These are phyloP conservation scores for Curvularia verruculosa DNA, from an alignment of 2,329 filamentous ascomycete species.

Conservation along the genomic window DNA sequence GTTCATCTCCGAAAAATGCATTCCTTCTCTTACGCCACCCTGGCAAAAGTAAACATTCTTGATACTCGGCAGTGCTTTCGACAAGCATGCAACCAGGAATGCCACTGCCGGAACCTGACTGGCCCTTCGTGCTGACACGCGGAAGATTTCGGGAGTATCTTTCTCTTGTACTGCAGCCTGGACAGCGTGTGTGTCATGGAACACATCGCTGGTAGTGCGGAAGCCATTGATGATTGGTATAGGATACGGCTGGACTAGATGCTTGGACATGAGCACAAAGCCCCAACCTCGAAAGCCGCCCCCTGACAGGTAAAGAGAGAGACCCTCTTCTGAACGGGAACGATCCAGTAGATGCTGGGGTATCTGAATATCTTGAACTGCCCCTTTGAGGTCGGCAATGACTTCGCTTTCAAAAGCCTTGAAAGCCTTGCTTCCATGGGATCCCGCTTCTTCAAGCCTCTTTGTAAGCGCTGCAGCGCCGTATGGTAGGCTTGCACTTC, in stretches of 20 bases:
- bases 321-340: slow-evolving; percentile 25
- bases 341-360: slow-evolving; percentile 59
- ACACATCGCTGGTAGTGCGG: slow-evolving; percentile 65
- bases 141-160: slow-evolving; percentile 59
- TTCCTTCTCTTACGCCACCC: slow-evolving; percentile 85
- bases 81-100: slow-evolving; percentile 77
- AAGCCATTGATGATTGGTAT: slow-evolving; percentile 84
- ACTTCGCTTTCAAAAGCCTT: slow-evolving; percentile 62
- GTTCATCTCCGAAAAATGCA: slow-evolving; percentile 74
- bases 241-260: slow-evolving; percentile 77
- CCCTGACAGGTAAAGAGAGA: slow-evolving; percentile 81
- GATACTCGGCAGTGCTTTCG: slow-evolving; percentile 71
- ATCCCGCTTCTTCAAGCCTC: slow-evolving; percentile 52
- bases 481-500: slow-evolving; percentile 71
- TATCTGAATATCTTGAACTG: slow-evolving; percentile 64
- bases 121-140: slow-evolving; percentile 79
- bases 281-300: slow-evolving; percentile 92
- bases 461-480: slow-evolving; percentile 70
- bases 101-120: slow-evolving; percentile 84
- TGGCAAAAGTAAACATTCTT: slow-evolving; percentile 79
- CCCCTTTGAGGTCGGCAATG: slow-evolving; percentile 61
- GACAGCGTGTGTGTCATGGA: slow-evolving; percentile 61
- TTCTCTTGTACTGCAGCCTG: slow-evolving; percentile 50
- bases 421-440: slow-evolving; percentile 51
- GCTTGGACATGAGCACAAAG: slow-evolving; percentile 82